Evolutionary conservation across 2,329 filamentous ascomycete species (phyloP).

Genomic region (Graphilbum fragrans): DNA sequence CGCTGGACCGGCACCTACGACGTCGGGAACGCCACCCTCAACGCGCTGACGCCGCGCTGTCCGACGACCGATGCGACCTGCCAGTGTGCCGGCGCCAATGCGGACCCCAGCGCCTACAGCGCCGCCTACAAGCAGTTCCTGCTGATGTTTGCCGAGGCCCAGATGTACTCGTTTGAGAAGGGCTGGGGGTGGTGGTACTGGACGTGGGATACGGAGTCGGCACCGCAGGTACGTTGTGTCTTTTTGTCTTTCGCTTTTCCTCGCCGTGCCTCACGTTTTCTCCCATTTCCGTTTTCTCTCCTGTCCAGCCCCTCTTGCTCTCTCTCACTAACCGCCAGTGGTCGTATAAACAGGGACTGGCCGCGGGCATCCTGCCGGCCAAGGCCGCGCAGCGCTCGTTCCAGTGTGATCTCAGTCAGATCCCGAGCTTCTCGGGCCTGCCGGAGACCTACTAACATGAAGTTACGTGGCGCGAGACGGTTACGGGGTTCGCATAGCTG

Average conservation of each 20-base stretch:
- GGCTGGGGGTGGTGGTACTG: slow-evolving; percentile 99
- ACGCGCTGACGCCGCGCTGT: slow-evolving; percentile 61
- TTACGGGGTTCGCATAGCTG: not conserved
- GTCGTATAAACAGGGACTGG: slow-evolving; percentile 76
- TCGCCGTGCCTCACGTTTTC: not conserved
- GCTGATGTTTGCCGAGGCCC: slow-evolving; percentile 82
- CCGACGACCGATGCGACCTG: slow-evolving; percentile 56
- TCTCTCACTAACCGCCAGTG: slow-evolving; percentile 46
- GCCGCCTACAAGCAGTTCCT: slow-evolving; percentile 74
- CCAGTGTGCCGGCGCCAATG: slow-evolving; percentile 65
- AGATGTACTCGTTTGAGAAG: slow-evolving; percentile 89
- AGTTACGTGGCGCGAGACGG: not conserved
- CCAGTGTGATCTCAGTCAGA: slow-evolving; percentile 43
- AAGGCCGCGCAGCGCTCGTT: slow-evolving; percentile 63
- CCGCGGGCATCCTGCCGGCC: slow-evolving; percentile 65
- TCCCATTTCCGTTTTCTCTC: too few species aligned
- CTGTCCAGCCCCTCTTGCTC: too few species aligned
- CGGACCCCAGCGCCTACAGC: slow-evolving; percentile 55
- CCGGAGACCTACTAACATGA: slow-evolving; percentile 33
- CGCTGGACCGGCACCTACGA: slow-evolving; percentile 85
- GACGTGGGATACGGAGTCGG: slow-evolving; percentile 77
- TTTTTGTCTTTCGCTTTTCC: not conserved
- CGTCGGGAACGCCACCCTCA: slow-evolving; percentile 47
- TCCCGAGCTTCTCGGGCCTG: slow-evolving; percentile 41
- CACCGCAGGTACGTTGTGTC: not conserved